Evolutionary conservation across 345 rosid genomes (phyloP).

Genomic region (Brassica napus): DNA sequence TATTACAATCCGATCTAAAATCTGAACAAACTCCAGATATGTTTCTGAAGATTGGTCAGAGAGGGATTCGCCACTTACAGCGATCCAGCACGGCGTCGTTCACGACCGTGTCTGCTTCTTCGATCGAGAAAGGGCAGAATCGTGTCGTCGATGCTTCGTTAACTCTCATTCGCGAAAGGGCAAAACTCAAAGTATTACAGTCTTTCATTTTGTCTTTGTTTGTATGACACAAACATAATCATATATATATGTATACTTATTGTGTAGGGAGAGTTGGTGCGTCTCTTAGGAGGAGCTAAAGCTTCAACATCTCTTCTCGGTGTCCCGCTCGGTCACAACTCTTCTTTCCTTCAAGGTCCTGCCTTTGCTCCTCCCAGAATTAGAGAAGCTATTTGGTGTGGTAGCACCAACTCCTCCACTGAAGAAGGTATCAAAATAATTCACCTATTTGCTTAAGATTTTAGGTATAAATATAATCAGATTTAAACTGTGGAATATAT

Average conservation of each 20-base stretch:
- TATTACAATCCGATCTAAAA: neutral
- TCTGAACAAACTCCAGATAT: slow-evolving; percentile 41
- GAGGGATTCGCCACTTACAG: slow-evolving; percentile 65
- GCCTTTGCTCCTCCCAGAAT: slow-evolving; percentile 99
- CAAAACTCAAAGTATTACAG: slow-evolving; percentile 74
- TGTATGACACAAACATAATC: neutral
- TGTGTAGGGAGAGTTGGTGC: slow-evolving; percentile 80
- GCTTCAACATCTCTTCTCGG: slow-evolving; percentile 86
- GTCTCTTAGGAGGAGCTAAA: slow-evolving; percentile 74
- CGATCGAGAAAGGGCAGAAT: slow-evolving; percentile 75
- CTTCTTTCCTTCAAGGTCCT: slow-evolving; percentile 98
- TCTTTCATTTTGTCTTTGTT: neutral
- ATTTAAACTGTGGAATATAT: neutral
- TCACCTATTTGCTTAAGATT: neutral
- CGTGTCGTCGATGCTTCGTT: slow-evolving; percentile 96
- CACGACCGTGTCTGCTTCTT: slow-evolving; percentile 56
- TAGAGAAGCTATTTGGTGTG: slow-evolving; percentile 99
- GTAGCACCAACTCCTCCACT: slow-evolving; percentile 88
- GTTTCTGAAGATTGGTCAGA: slow-evolving; percentile 50
- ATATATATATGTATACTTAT: neutral
- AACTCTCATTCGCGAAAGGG: slow-evolving; percentile 95
- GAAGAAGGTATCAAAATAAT: slow-evolving; percentile 67
- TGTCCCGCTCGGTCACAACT: slow-evolving; percentile 95
- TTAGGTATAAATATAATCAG: neutral
- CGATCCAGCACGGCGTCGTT: slow-evolving; percentile 50